Evolutionary conservation across 129 eudicot species (phyloP), one percentile per base, ranked within the genome.

Genomic region (Cynara cardunculus): DNA sequence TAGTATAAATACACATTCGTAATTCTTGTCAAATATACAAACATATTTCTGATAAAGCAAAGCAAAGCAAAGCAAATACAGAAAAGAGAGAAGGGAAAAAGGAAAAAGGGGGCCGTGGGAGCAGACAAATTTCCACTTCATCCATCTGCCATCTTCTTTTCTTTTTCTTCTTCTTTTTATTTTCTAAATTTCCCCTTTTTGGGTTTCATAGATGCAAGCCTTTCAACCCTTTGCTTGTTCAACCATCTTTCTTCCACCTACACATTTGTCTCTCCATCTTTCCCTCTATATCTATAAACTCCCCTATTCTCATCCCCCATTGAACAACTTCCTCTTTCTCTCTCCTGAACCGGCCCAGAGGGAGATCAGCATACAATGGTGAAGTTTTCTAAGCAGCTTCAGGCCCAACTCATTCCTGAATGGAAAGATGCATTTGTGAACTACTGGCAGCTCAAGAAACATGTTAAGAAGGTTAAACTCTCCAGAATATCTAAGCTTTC

Each of bases 381-480:
- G 76, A 94, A 94, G 89, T 94, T 94, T 82, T 92, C 99, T 0
- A 94, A 94, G 82, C 90, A 90, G 86, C 97, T 94, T 0, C 96
- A 94, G 88, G 99, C 99, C 22, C 97, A 94, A 78, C 90, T 92
- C n/a, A 94, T 94, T 18, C 97, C 99, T 8, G 99, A 94, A 86
- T 94, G 99, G 99, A 94, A 92, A 59, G 97, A 92, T 71, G 96
- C 93, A 34, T 94, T 94, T 72, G 97, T 94, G 1, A 94, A 94
- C 77, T 94, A 94, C 73, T 89, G 97, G 99, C 90, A 81, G 69
- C 96, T 94, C 46, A 94, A 94, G 85, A 94, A 94, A 87, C 99
- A 90, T 21, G 89, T 94, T 72, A 94, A 94, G 82, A 94, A 88
- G 85, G 87, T 94, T 30, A 94, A 89, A 77, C 80, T 92, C 69